Evolutionary conservation across 495 filamentous ascomycete species (phyloP).

Genomic region (Sporormia fimetaria): DNA sequence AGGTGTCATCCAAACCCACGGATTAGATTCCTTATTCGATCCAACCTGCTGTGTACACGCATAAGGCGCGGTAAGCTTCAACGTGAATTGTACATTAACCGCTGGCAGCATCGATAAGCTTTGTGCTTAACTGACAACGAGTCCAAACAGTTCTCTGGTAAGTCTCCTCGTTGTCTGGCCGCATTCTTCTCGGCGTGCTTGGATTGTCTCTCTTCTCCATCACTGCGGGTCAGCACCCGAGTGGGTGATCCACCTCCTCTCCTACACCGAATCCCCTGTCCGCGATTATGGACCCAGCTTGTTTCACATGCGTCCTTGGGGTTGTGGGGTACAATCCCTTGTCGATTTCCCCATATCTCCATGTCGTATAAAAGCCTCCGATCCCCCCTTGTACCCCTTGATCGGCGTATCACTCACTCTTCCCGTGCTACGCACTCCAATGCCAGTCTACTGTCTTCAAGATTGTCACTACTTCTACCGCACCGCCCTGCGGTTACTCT

Average conservation of each 20-base stretch:
- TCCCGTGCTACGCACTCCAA: slow-evolving; percentile 32
- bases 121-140: too few relatives aligned
- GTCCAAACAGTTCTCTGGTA: slow-evolving; percentile 9
- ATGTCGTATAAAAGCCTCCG: slow-evolving; percentile 22
- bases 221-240: slow-evolving; percentile 22
- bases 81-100: slow-evolving; percentile 18
- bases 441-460: slow-evolving; percentile 74
- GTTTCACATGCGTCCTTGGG: slow-evolving; percentile 21
- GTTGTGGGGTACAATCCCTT: slow-evolving; percentile 8
- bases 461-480: slow-evolving; percentile 91
- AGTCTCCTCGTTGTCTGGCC: slow-evolving; percentile 12
- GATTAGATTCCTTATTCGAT: slow-evolving; percentile 22
- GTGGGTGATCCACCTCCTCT: slow-evolving; percentile 16
- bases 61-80: slow-evolving; percentile 15
- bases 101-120: slow-evolving; percentile 16
- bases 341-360: slow-evolving; percentile 26
- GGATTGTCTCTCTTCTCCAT: slow-evolving; percentile 12
- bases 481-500: slow-evolving; percentile 71
- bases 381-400: slow-evolving; percentile 2
- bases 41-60: too few relatives aligned
- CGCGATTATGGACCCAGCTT: slow-evolving; percentile 21
- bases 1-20: slow-evolving; percentile 17
- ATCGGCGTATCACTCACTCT: slow-evolving; percentile 13
- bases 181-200: slow-evolving; percentile 1
- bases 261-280: slow-evolving; percentile 14